Evolutionary conservation across 768 basidiomycete genomes (phyloP), one percentile per base, ranked within the genome.

Genomic region (Chalciporus chontae): DNA sequence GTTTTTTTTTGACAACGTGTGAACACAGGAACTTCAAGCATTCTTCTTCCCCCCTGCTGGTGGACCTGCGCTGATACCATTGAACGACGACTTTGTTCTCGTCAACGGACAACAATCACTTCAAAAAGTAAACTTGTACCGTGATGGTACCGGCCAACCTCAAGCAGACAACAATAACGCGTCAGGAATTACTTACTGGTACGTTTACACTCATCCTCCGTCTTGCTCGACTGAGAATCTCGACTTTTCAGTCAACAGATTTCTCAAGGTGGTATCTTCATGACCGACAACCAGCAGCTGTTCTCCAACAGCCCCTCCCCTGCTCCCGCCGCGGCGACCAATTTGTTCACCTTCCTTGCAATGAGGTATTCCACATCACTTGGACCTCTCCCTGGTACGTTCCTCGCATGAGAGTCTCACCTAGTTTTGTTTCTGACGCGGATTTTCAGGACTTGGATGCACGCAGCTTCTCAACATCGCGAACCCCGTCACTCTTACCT

Each of bases 311-410:
- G 40, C 13, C 40, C 37, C 21, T 66, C 64, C 6, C 63, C 63
- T 10, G 64, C 63, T 18, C 8, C 64, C 5, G 5, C 36, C 23
- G 10, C 11, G 50, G 63, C 61, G 8, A 64, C 51, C 10, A 64
- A 58, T 26, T 31, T 64, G 40, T 64, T 66, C 41, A 64, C 64
- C 11, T 64, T 64, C 50, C 54, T 64, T n/a, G 58, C 64, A 13
- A 60, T 63, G 63, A 60, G 63, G 40, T 66, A 63, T 38, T 63
- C 64, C 2, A 29, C 38, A 8, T 46, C 64, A 1, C 52, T 64
- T 40, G 61, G 58, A 11, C 64, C 64, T 34, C 50, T 48, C 40
- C 61, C 61, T 11, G 63, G 63, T 65, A 10, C 7, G 57, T 51
- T 18, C 39, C 21, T 14, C 27, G 8, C 27, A n/a, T 7, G 6